Conservation (phyloP, 1,284 basidiomycete species). For the Meira miltonrushii region DNA sequence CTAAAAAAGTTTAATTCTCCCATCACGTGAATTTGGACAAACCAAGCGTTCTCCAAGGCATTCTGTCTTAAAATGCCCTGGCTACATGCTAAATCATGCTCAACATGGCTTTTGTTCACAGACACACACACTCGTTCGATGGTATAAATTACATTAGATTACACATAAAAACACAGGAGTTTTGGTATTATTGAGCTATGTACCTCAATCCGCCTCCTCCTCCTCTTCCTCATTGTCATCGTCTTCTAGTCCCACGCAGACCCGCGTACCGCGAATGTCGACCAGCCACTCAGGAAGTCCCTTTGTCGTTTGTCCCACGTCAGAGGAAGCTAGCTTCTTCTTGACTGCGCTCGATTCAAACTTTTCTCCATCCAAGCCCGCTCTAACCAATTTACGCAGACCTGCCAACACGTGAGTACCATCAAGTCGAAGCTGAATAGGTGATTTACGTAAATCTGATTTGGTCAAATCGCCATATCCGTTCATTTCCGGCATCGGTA, state of each 20-base stretch:
- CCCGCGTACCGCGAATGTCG: constrained; percentile 31
- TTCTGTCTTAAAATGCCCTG: too few species aligned
- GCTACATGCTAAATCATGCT: too few species aligned
- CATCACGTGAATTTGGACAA: too few species aligned
- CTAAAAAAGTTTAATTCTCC: too few species aligned
- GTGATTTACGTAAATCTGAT: not conserved
- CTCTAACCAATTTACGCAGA: constrained; percentile 27
- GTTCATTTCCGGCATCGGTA: constrained; percentile 25
- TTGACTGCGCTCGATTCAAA: not conserved
- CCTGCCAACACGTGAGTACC: constrained; percentile 34
- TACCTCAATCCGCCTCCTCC: too few species aligned
- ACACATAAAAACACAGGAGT: too few species aligned
- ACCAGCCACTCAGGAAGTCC: constrained; percentile 35
- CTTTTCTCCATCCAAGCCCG: constrained; percentile 23
- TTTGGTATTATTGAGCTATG: too few species aligned
- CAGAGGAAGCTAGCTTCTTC: not conserved
- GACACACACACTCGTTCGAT: too few species aligned
- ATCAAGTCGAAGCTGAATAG: constrained; percentile 29
- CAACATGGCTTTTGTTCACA: too few species aligned
- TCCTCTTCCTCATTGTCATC: too few species aligned
- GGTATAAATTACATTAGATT: too few species aligned
- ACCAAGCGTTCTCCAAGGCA: too few species aligned
- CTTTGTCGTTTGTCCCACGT: constrained; percentile 3
- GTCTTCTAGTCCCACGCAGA: constrained; percentile 17
- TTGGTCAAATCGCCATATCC: constrained; percentile 16